A percentile compares a stretch with the other conserved stretches of the same genome.
phyloP scores from a whole-genome alignment of 345 rosid genomes.

The Salix udensis region DNA sequence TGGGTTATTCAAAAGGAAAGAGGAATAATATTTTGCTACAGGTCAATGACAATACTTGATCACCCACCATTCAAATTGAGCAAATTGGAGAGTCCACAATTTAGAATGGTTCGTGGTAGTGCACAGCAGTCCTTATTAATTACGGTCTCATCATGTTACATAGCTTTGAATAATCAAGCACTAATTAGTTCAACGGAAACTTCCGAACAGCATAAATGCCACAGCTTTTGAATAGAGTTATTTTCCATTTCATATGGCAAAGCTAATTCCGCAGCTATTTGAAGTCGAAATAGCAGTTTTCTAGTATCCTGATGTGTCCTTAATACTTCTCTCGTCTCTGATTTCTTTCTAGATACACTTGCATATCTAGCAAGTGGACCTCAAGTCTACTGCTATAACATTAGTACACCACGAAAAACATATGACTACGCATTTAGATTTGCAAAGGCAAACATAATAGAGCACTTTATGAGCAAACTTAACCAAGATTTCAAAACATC shows the following conservation, averaged over 20 bases:
- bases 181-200: background rate
- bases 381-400: background rate
- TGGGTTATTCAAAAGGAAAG: background rate
- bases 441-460: background rate
- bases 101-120: too few relatives aligned
- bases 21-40: background rate
- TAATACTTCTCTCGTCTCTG: too few relatives aligned
- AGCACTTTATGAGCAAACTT: background rate
- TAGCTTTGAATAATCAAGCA: background rate
- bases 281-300: background rate
- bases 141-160: too few relatives aligned
- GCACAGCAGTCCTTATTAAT: too few relatives aligned
- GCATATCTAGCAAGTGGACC: background rate
- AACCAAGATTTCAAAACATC: background rate
- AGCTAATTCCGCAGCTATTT: background rate
- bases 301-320: too few relatives aligned
- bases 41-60: too few relatives aligned
- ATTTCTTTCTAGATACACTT: background rate
- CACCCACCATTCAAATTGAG: too few relatives aligned
- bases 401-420: background rate
- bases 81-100: too few relatives aligned
- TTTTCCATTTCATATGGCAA: background rate
- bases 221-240: background rate
- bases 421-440: background rate
- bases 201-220: too few relatives aligned